Conservation (phyloP, 495 filamentous ascomycete genomes). For the Aspergillus homomorphus region DNA sequence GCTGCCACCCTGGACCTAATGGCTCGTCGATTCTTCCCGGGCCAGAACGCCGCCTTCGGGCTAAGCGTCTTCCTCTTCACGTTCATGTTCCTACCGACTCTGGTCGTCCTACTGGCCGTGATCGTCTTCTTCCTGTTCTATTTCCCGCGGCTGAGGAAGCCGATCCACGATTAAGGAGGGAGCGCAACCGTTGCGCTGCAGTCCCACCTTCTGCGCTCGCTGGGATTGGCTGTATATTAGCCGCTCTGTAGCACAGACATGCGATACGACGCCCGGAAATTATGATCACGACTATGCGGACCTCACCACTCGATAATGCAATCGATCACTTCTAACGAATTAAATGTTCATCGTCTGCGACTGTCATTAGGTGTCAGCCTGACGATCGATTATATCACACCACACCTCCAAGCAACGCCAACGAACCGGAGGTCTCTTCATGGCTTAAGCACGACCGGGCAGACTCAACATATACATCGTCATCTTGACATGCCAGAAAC, state of each 20-base stretch:
- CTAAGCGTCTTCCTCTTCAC: conserved; percentile 38
- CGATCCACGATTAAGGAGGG: neutral
- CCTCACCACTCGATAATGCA: too few species aligned
- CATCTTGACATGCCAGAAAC: too few species aligned
- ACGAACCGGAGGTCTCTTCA: too few species aligned
- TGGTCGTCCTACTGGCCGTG: conserved; percentile 37
- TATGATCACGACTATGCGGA: neutral
- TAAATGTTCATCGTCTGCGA: too few species aligned
- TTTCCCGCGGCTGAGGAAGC: conserved; percentile 32
- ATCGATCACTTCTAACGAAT: too few species aligned
- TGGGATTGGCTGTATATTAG: neutral
- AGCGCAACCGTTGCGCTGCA: neutral
- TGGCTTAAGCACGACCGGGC: too few species aligned
- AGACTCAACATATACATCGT: too few species aligned
- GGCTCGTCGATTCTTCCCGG: conserved; percentile 31
- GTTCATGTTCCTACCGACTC: conserved; percentile 42
- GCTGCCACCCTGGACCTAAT: conserved; percentile 25
- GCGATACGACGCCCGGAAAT: neutral
- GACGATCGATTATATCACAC: too few species aligned
- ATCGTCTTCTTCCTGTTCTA: conserved; percentile 34
- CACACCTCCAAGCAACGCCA: too few species aligned
- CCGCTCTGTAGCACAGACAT: neutral
- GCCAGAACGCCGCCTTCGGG: conserved; percentile 33
- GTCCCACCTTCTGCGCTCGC: neutral
- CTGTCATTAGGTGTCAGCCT: too few species aligned